Conservation (phyloP, 495 filamentous ascomycete species). For the Hyphodiscus hymeniophilus region DNA sequence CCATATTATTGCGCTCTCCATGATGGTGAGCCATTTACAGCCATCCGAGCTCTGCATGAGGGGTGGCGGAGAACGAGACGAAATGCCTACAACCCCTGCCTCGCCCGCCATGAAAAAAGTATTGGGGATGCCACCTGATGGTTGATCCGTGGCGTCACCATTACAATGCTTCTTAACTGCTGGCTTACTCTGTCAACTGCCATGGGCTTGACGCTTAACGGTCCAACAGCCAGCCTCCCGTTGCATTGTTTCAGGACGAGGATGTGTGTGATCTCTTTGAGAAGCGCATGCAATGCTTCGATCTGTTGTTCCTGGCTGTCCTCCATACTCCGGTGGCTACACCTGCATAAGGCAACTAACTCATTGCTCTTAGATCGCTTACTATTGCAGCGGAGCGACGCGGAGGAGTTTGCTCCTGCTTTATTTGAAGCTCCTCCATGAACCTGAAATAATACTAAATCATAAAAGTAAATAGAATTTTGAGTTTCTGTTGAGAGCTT, state of each 20-base stretch:
- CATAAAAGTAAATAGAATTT: too few relatives aligned
- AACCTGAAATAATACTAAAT: too few relatives aligned
- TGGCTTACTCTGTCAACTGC: too few relatives aligned
- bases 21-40: not conserved
- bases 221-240: not conserved
- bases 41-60: not conserved
- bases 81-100: conserved; percentile 3
- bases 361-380: not conserved
- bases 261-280: too few relatives aligned
- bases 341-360: conserved; percentile 15
- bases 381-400: conserved; percentile 10
- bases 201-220: not conserved
- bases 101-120: not conserved
- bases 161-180: too few relatives aligned
- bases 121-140: not conserved
- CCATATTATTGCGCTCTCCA: conserved; percentile 3
- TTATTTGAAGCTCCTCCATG: too few relatives aligned
- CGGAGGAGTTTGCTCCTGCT: too few relatives aligned
- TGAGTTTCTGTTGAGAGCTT: too few relatives aligned
- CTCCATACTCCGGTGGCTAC: conserved; percentile 9
- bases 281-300: conserved; percentile 4
- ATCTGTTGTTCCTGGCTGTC: conserved; percentile 13
- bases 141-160: too few relatives aligned
- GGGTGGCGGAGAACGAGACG: conserved; percentile 13
- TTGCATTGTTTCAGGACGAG: too few relatives aligned